Evolutionary conservation across 2,329 filamentous ascomycete genomes (phyloP), one percentile per base, ranked within the genome.

Genomic region (Zarea fungicola): DNA sequence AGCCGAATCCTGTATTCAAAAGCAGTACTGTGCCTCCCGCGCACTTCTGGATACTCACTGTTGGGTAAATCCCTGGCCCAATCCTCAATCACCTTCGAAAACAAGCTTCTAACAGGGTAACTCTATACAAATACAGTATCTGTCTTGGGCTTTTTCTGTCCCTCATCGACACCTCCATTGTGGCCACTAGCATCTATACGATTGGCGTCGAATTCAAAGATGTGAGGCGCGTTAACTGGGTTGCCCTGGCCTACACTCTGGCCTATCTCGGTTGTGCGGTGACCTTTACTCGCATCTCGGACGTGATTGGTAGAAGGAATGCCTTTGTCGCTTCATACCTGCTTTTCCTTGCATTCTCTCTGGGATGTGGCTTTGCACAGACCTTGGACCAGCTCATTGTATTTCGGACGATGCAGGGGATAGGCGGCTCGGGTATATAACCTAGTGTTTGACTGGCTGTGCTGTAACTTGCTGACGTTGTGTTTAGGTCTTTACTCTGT

Each of bases 161-260:
- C 25, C 72, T 80, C 56, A 60, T 81, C 14, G 78, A 83, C 59
- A 73, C 74, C 1, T 78, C 78, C 5, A 81, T 83, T 29, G 75
- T 83, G 1, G 77, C 78, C 2, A 82, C 79, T 9, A 75, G 75
- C 36, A 61, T 83, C 9, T 76, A 75, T 55, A 67, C 67, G n/a
- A 82, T 83, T 42, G 74, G 73, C 2, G 57, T 57, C 13, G 75
- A 83, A 5, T 77, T 83, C 41, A 50, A 69, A 10, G 65, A 68
- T 11, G 54, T 75, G 3, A 61, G 67, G 9, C 57, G 56, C 4
- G 68, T 78, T 45, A 79, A 76, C 55, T 79, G 76, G 75, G 70
- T 81, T 1, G 75, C 75, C 0, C 64, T 83, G 25, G 66, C 76
- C 7, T 81, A 80, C 54, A 78, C 76, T 0, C 64, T 81, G 21